Evolutionary conservation across 202 grass and related monocot genomes (phyloP), one percentile per base, ranked within the genome.

Genomic region (Hordeum pubiflorum): DNA sequence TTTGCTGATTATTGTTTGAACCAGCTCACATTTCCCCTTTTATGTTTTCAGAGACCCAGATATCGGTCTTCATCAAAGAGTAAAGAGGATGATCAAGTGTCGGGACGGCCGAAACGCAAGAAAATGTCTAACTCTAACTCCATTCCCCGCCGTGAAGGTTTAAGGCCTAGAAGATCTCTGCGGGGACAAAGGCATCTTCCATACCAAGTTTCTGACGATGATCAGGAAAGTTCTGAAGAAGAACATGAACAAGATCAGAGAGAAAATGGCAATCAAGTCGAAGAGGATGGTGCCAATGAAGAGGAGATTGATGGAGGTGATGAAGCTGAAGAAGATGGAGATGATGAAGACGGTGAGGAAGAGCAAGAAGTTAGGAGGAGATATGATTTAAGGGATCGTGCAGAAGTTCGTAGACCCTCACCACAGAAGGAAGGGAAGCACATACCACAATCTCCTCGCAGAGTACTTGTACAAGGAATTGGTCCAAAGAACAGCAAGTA

Each of bases 281-380:
- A 89, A 27, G 92, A 94, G 69, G 96, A 95, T 85, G 87, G 65
- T 66, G 92, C 69, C 31, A 83, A 91, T 81, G 91, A 92, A 20
- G 94, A 90, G 20, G 94, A 93, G 79, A 79, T 90, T 79, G 94
- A 91, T 86, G 94, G 89, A 23, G 89, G 79, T 34, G 94, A 94
- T 83, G 94, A 88, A 86, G 94, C 85, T 77, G 94, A 91, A 72
- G 94, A 76, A 82, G 94, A 91, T 72, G 94, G 85, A 59, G 94
- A 94, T 74, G 94, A 97, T 81, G 94, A 99, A 86, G 92, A 99
- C 31, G 91, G 93, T 7, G 97, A 95, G 41, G 95, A 94, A 88
- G 97, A 93, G 57, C 92, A 93, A 83, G 92, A 99, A 86, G 97
- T 87, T 70, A 91, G 89, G 75, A 91, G 87, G 75, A 91, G 86